Evolutionary conservation across 805 yeast genomes (phyloP), one percentile per base, ranked within the genome.

Genomic region (Sugiyamaella lignohabitans): DNA sequence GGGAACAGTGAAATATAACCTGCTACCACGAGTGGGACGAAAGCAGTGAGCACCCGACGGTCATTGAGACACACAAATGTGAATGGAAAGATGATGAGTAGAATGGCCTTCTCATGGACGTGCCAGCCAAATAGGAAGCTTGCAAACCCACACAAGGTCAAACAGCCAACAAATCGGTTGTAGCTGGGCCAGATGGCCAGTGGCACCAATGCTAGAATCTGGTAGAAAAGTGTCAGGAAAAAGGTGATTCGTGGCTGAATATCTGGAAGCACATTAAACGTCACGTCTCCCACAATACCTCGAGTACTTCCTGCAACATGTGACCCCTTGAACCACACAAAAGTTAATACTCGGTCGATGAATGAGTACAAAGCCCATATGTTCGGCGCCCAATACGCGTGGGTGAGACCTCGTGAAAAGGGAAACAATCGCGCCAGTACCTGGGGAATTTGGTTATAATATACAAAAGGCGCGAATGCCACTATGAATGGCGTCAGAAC

Each of bases 301-400:
- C 87, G 77, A 0, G 97, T 89, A 18, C 76, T 75, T 3, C 75
- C 68, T 16, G 65, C 56, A 0, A 71, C 59, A 11, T 60, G 50
- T 22, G 66, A 51, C n/a, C n/a, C n/a, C 23, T 66, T 50, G 34
- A 48, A 42, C 43, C 43, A 45, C 1, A 52, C 45, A 14, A 59
- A 27, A 5, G 63, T 60, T n/a, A 88, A 69, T 0, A 82, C 59
- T 48, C 95, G 73, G 64, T 93, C 99, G 11, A 74, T 50, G 53
- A 86, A 83, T 1, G 97, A 85, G 65, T 93, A 93, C 6, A 91
- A 57, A 0, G 98, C 96, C 99, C 99, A 93, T 40, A 88, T 70
- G 59, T 93, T 93, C 14, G 99, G 98, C 1, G 98, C 98, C 98
- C 98, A 93, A 67, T 93, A 93, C 0, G 98, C 96, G 66, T 93